phyloP scores from a whole-genome alignment of 306 rosid species.

The Prinsepia uniflora region DNA sequence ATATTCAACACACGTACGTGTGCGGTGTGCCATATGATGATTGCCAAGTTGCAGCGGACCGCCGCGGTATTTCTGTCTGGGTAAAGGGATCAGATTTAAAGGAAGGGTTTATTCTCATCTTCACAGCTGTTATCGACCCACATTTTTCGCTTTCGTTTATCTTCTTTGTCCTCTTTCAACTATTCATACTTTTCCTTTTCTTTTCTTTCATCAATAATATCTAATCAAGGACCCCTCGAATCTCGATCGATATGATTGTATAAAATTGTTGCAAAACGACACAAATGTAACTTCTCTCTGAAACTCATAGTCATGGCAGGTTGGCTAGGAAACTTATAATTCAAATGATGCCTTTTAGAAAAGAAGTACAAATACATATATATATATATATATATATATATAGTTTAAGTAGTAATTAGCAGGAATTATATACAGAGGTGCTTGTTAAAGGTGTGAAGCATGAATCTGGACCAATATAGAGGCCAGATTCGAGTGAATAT shows the following conservation, averaged over 20 bases:
- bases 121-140: background rate
- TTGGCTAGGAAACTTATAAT: too few species aligned
- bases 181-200: too few species aligned
- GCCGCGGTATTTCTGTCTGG: constrained; percentile 24
- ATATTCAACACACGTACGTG: background rate
- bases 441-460: background rate
- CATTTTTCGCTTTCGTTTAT: background rate
- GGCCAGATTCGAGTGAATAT: constrained; percentile 26
- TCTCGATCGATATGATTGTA: too few species aligned
- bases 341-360: background rate
- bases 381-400: too few species aligned
- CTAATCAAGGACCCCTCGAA: too few species aligned
- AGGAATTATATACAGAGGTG: too few species aligned
- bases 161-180: background rate
- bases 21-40: background rate
- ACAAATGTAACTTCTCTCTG: too few species aligned
- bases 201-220: too few species aligned
- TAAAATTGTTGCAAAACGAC: too few species aligned
- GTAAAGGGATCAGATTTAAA: background rate
- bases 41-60: constrained; percentile 35
- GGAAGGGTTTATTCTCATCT: background rate
- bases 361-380: too few species aligned
- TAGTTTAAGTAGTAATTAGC: too few species aligned
- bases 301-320: too few species aligned
- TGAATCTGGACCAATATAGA: constrained; percentile 24